Base-by-base conservation (phyloP, 2,329 filamentous ascomycete genomes). In the Fusarium sp. region DNA sequence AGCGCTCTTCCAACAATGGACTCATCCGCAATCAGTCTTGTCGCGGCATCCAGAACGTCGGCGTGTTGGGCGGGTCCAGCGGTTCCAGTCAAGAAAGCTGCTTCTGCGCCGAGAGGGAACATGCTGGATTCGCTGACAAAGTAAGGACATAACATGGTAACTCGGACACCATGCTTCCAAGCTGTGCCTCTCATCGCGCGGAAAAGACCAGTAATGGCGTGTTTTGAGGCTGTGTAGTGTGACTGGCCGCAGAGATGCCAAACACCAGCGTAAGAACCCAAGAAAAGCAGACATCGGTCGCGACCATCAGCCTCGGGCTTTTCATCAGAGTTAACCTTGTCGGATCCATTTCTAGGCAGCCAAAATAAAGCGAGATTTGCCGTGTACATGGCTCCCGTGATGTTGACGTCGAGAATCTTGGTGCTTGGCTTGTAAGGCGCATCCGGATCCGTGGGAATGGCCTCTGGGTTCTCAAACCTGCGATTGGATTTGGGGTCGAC, bases 111-210 rank as follows among this genome's bases (percentile, higher is more conserved):
- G 5, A 31, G 31, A 16, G 63, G 63, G 25, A 65, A 65, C 63
- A 65, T 65, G 50, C 50, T 65, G 11, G 63, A 65, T 16, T 61
- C 54, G 54, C 52, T 65, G 6, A 65, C 63, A 25, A 65, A 65
- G 33, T 65, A 65, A 2, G 63, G 63, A n/a, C 63, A 65, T 2
- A 65, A 11, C 63, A 65, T 65, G 2, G 36, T 60, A 7, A 47
- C 59, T 16, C 63, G 63, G 25, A 65, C 38, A 42, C 63, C 63
- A 7, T 65, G 63, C 5, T 65, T 65, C 63, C 63, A 65, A 2
- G 29, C 63, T 18, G 63, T 52, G 16, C 63, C 63, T 65, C 63
- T 50, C n/a, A 65, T 8, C 2, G 63, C 54, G 33, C 63, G 63
- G 56, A 65, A 65, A 7, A 65, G 22, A 22, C 63, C 63, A 0